Evolutionary conservation across 2,329 filamentous ascomycete species (phyloP), one percentile per base, ranked within the genome.

Genomic region (Trichophyton equinum): DNA sequence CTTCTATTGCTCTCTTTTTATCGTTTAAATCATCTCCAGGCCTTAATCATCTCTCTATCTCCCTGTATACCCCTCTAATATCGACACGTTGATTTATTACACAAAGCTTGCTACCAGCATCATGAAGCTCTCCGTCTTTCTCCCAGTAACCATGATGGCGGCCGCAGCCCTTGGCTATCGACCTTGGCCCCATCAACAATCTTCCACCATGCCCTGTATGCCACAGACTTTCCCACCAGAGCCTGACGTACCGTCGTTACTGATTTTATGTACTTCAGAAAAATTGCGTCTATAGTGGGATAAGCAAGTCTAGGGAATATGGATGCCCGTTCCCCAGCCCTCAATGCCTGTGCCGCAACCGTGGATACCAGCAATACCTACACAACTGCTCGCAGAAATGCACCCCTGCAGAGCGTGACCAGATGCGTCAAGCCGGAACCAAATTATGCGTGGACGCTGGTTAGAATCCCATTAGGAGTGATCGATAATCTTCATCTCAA

Each of bases 321-420:
- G 62, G 63, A 4, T 64, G 63, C 36, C 18, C 25, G 4, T 1
- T n/a, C 20, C 49, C n/a, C 9, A 57, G 62, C 53, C 33, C 46
- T 42, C 33, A 46, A 9, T 64, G 63, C 58, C 58, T 64, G 47
- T 64, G 63, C 33, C 22, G 15, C 33, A 64, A 36, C 22, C 33
- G 58, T n/a, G 42, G 18, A 9, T 64, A 64, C 22, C 62, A 64
- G 5, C 8, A 22, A 2, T 49, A 57, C 18, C 30, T 64, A 4
- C 25, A 58, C 20, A 47, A 60, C 18, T 64, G 63, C 18, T 42
- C 61, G 11, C 30, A 49, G 11, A 55, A 62, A 20, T 64, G 63
- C 30, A 53, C 22, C 8, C 7, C 58, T 13, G 56, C 49, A 5
- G 63, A 64, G 33, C 11, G 22, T 9, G 53, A 62, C 3, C 58